phyloP scores from a whole-genome alignment of 2,329 filamentous ascomycete species.

The Apiospora aurea region DNA sequence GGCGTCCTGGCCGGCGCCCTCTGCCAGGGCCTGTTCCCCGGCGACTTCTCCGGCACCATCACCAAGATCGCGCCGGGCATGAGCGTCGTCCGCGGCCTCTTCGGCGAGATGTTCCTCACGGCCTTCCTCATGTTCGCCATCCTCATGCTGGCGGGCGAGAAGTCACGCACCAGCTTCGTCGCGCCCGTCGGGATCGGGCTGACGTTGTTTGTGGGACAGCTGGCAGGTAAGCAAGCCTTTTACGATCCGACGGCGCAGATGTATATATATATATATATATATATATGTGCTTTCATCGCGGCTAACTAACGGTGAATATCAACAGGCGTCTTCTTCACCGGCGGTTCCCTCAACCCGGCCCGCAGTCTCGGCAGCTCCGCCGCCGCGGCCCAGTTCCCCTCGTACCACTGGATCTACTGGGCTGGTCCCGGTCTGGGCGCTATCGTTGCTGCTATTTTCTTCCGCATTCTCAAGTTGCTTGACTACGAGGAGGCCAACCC shows the following conservation, averaged over 20 bases:
- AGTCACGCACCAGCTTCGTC: conserved; percentile 70
- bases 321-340: conserved; percentile 48
- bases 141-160: conserved; percentile 71
- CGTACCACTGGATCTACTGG: conserved; percentile 55
- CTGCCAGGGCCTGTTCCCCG: conserved; percentile 60
- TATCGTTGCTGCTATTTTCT: conserved; percentile 49
- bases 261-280: no score
- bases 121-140: conserved; percentile 65
- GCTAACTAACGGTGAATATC: conserved; percentile 28
- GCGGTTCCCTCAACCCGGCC: conserved; percentile 52
- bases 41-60: conserved; percentile 44
- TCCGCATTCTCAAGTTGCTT: conserved; percentile 51
- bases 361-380: conserved; percentile 54
- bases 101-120: conserved; percentile 69
- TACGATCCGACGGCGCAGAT: no score
- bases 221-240: conserved; percentile 48
- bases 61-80: conserved; percentile 34
- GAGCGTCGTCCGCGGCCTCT: conserved; percentile 58
- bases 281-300: no score
- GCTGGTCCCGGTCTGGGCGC: conserved; percentile 53
- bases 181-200: conserved; percentile 73
- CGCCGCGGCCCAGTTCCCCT: conserved; percentile 44
- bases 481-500: conserved; percentile 51
- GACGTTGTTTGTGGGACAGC: conserved; percentile 62
- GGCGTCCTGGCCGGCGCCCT: conserved; percentile 63